Percentiles rank a stretch among this genome's conserved stretches.
phyloP scores from a whole-genome alignment of 2,329 filamentous ascomycete genomes.

The Colletotrichum liriopes region DNA sequence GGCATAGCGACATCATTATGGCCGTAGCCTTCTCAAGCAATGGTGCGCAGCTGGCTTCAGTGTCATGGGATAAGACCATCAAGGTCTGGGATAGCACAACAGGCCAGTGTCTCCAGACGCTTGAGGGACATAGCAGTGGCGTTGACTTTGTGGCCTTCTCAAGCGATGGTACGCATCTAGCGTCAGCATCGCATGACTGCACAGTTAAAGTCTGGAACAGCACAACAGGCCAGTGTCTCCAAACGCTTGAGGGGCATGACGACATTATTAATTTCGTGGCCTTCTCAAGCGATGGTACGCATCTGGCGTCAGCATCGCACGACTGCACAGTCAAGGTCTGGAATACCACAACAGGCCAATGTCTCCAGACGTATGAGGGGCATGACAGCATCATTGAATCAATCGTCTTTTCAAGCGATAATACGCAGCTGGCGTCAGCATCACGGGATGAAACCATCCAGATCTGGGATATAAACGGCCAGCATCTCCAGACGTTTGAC shows the following conservation, averaged over 20 bases:
- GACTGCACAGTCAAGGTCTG: too few species aligned
- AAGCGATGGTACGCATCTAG: not conserved
- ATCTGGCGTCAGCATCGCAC: too few species aligned
- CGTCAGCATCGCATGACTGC: not conserved
- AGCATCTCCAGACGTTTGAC: not conserved
- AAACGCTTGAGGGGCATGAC: not conserved
- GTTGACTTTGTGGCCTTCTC: not conserved
- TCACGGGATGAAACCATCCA: not conserved
- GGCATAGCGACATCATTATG: not conserved
- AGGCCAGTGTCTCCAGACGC: not conserved
- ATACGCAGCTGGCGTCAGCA: not conserved
- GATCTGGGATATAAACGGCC: not conserved
- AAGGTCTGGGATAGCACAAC: not conserved
- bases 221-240: not conserved
- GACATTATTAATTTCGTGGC: not conserved
- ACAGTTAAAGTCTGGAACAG: not conserved
- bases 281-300: not conserved
- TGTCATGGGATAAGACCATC: not conserved
- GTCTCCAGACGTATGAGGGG: not conserved
- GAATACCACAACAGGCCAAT: not conserved
- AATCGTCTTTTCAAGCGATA: not conserved
- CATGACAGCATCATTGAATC: not conserved
- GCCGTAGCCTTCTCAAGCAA: not conserved
- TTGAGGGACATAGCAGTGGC: accelerated
- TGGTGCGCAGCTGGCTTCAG: not conserved